Evolutionary conservation across 1,284 basidiomycete species (phyloP).

Genomic region (Ceratorhiza oryzae-sativae): DNA sequence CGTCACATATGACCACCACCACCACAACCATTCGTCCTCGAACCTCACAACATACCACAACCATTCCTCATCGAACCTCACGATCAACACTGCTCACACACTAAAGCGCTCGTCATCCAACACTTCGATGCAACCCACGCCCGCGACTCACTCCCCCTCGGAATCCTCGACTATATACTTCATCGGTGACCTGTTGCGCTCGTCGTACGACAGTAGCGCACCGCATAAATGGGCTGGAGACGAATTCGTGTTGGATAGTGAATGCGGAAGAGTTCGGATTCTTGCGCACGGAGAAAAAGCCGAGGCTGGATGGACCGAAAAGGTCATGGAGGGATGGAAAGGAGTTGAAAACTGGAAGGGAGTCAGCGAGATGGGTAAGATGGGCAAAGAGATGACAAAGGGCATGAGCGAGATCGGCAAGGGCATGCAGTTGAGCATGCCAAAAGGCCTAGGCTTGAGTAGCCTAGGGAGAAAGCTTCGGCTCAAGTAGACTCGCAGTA

Average conservation of each 20-base stretch:
- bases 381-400: neutral
- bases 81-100: neutral
- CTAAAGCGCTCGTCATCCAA: neutral
- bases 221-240: conserved; percentile 25
- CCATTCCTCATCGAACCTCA: conserved; percentile 5
- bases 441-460: conserved; percentile 13
- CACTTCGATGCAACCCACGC: neutral
- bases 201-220: conserved; percentile 25
- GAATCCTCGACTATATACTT: conserved; percentile 27
- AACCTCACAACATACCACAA: neutral
- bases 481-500: conserved; percentile 19
- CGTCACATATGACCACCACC: neutral
- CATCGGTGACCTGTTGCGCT: conserved; percentile 26
- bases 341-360: neutral
- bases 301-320: conserved; percentile 16
- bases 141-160: conserved; percentile 1
- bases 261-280: conserved; percentile 11
- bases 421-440: conserved; percentile 21
- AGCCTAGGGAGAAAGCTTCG: conserved; percentile 7
- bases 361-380: neutral
- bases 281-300: conserved; percentile 27
- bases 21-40: neutral
- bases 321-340: conserved; percentile 28
- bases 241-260: conserved; percentile 29
- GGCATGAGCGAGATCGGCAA: neutral